Percentiles rank a stretch among this genome's conserved stretches.
phyloP scores from a whole-genome alignment of 306 rosid genomes.

The Fagus sylvatica region DNA sequence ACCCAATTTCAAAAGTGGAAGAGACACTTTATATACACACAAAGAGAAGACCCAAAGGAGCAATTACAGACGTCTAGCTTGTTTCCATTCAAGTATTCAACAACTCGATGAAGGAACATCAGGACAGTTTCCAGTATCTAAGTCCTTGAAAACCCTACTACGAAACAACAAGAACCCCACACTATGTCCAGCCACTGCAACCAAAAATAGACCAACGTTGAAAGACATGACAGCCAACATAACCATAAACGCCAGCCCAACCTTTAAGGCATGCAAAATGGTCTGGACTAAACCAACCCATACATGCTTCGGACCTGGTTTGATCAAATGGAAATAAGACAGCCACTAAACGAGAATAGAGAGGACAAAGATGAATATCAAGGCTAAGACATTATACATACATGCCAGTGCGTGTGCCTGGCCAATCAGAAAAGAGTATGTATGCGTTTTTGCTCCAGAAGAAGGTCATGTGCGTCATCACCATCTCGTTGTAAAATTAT shows the following conservation, averaged over 20 bases:
- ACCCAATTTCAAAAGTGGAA: no score
- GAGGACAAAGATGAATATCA: conserved; percentile 54
- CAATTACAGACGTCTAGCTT: no score
- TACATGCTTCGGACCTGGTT: conserved; percentile 35
- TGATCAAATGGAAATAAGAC: conserved; percentile 44
- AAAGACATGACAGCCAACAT: conserved; percentile 91
- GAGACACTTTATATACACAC: no score
- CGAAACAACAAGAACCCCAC: conserved; percentile 61
- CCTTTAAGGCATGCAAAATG: conserved; percentile 44
- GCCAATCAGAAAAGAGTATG: conserved; percentile 60
- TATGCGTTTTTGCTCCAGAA: conserved; percentile 62
- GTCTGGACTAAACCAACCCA: conserved; percentile 55
- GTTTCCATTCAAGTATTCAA: conserved; percentile 31
- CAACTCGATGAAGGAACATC: conserved; percentile 58
- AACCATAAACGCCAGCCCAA: conserved; percentile 59
- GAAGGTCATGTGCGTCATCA: conserved; percentile 80
- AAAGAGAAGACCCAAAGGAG: no score
- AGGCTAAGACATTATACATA: conserved; percentile 42
- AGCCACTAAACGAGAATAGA: conserved; percentile 56
- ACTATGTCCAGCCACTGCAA: conserved; percentile 61
- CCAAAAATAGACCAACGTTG: conserved; percentile 69
- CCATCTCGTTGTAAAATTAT: no score
- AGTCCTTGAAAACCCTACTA: conserved; percentile 43
- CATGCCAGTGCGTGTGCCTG: conserved; percentile 54
- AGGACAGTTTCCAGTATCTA: conserved; percentile 5